Conservation (phyloP, 1,284 basidiomycete genomes). For the Malassezia cuniculi region DNA sequence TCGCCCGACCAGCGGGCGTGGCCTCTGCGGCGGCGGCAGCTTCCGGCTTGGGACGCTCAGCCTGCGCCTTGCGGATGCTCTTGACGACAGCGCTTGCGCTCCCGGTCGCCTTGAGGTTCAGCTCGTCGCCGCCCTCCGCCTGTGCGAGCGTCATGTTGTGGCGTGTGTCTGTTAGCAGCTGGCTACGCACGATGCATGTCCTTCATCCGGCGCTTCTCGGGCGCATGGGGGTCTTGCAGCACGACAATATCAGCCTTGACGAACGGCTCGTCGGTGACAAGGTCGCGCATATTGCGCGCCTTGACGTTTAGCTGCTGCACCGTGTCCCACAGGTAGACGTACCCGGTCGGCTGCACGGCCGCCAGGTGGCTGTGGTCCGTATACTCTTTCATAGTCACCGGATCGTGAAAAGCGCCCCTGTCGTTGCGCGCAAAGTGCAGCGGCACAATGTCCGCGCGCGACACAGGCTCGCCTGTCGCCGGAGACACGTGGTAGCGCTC, state of each 20-base stretch:
- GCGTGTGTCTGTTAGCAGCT: slow-evolving; percentile 25
- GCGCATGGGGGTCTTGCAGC: slow-evolving; percentile 49
- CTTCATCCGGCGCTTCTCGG: slow-evolving; percentile 14
- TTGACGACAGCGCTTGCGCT: slow-evolving; percentile 30
- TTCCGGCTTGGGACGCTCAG: not conserved
- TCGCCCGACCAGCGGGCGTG: not conserved
- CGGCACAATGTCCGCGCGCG: slow-evolving; percentile 66
- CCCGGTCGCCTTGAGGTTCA: slow-evolving; percentile 41
- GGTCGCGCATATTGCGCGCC: slow-evolving; percentile 58
- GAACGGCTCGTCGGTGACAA: slow-evolving; percentile 68
- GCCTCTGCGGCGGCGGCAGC: not conserved
- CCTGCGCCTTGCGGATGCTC: slow-evolving; percentile 12
- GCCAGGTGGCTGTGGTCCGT: slow-evolving; percentile 49
- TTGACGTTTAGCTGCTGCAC: slow-evolving; percentile 58
- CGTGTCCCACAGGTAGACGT: slow-evolving; percentile 74
- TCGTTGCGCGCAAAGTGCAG: slow-evolving; percentile 62
- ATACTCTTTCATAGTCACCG: slow-evolving; percentile 49
- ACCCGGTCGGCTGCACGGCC: slow-evolving; percentile 52
- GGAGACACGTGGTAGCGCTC: slow-evolving; percentile 62
- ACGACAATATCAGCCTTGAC: slow-evolving; percentile 79
- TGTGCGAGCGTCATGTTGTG: slow-evolving; percentile 28
- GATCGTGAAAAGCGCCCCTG: slow-evolving; percentile 41
- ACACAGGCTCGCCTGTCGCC: slow-evolving; percentile 67
- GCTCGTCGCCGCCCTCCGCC: slow-evolving; percentile 26
- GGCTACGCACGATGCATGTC: slow-evolving; percentile 9